Evolutionary conservation across 805 yeast species (phyloP).

Genomic region (Yarrowia hollandica): DNA sequence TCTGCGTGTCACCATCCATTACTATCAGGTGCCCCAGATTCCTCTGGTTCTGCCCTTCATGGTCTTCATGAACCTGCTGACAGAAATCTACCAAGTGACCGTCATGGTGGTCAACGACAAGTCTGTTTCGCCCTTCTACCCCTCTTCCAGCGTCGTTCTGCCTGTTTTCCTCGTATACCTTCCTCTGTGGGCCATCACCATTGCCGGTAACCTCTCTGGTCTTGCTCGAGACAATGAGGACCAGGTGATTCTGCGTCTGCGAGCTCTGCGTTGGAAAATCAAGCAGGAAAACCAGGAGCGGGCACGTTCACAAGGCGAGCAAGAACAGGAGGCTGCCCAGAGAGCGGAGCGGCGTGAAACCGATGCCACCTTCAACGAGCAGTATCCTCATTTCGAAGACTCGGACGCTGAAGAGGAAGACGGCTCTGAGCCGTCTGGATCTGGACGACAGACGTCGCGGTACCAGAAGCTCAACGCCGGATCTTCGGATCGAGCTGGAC

Average conservation of each 20-base stretch:
- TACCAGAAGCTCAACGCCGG: slow-evolving; percentile 3
- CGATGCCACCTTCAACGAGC: slow-evolving; percentile 11
- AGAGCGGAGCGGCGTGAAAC: slow-evolving; percentile 1
- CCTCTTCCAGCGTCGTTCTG: slow-evolving; percentile 32
- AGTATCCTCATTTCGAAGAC: slow-evolving; percentile 17
- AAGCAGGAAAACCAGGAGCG: slow-evolving; percentile 26
- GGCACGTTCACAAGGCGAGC: slow-evolving; percentile 5
- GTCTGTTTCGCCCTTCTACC: slow-evolving; percentile 36
- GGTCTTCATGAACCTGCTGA: slow-evolving; percentile 26
- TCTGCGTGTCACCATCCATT: slow-evolving; percentile 32
- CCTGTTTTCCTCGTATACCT: slow-evolving; percentile 37
- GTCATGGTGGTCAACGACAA: slow-evolving; percentile 31
- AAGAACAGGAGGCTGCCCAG: slow-evolving; percentile 14
- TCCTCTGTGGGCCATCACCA: slow-evolving; percentile 34
- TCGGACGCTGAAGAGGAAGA: slow-evolving; percentile 13
- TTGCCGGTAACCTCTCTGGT: slow-evolving; percentile 36
- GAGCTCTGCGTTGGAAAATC: slow-evolving; percentile 24
- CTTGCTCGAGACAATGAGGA: slow-evolving; percentile 36
- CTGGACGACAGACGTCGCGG: background rate
- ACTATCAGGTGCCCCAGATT: slow-evolving; percentile 33
- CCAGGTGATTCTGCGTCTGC: slow-evolving; percentile 32
- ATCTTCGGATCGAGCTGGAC: background rate
- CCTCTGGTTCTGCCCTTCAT: slow-evolving; percentile 34
- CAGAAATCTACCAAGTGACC: slow-evolving; percentile 13
- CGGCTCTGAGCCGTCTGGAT: background rate